These are phyloP conservation scores for Camelina neglecta DNA, from an alignment of 345 rosid species.

Conservation along the genomic window DNA sequence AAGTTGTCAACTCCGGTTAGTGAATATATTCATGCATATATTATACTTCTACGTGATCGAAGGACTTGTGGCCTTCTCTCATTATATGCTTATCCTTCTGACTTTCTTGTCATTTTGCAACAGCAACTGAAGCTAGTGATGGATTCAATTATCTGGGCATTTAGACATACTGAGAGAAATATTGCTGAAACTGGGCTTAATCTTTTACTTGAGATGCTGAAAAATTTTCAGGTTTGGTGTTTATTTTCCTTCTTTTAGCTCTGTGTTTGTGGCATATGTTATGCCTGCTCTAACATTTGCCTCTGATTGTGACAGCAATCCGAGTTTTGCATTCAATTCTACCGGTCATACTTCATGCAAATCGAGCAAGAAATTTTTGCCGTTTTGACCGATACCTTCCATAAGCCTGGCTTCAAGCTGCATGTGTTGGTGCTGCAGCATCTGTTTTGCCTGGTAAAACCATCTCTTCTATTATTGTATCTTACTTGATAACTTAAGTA, in stretches of 20 bases:
- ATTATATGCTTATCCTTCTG: constrained; percentile 1
- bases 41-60: constrained; percentile 1
- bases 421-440: constrained; percentile 91
- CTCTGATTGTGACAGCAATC: constrained; percentile 60
- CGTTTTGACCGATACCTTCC: constrained; percentile 94
- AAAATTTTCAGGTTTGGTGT: constrained; percentile 78
- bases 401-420: constrained; percentile 98
- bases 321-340: constrained; percentile 93
- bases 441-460: constrained; percentile 78
- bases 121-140: constrained; percentile 98
- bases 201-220: constrained; percentile 90
- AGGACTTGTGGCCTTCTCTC: constrained; percentile 25
- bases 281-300: constrained; percentile 21
- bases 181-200: constrained; percentile 98
- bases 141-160: constrained; percentile 99
- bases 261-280: constrained; percentile 49
- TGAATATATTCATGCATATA: constrained; percentile 30
- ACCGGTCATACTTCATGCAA: constrained; percentile 48
- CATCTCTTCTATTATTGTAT: constrained; percentile 9
- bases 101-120: constrained; percentile 23
- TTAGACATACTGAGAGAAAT: constrained; percentile 98
- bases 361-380: constrained; percentile 96
- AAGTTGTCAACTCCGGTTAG: constrained; percentile 91
- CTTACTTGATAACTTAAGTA: neutral
- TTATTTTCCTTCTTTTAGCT: constrained; percentile 42